A percentile compares a stretch with the other conserved stretches of the same genome.
Evolutionary conservation across 306 rosid species (phyloP).

Genomic region (Rubus idaeus): DNA sequence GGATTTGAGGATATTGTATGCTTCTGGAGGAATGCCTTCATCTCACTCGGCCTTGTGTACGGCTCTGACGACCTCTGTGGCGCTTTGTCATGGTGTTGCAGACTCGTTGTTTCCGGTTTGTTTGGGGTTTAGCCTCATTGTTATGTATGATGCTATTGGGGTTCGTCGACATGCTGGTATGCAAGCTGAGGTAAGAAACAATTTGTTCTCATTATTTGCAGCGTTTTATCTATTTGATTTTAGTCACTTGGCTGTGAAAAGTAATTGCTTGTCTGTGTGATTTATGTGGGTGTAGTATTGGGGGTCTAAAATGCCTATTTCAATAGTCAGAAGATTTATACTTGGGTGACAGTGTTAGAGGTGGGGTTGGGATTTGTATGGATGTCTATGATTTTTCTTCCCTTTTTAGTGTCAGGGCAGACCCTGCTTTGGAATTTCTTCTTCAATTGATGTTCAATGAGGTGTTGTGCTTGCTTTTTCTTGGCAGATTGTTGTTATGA

Average conservation of each 20-base stretch:
- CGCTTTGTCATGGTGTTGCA: conserved; percentile 55
- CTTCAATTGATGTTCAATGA: not conserved
- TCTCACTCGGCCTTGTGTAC: conserved; percentile 85
- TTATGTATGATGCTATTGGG: conserved; percentile 90
- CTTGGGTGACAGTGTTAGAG: not conserved
- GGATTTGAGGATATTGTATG: conserved; percentile 51
- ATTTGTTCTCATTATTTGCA: not conserved
- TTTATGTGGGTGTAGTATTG: no score
- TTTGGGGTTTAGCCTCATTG: conserved; percentile 79
- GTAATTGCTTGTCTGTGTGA: no score
- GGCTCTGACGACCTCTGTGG: conserved; percentile 83
- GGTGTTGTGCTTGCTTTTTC: not conserved
- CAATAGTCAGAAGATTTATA: not conserved
- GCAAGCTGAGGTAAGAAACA: conserved; percentile 72
- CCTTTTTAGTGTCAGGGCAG: not conserved
- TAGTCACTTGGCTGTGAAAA: not conserved
- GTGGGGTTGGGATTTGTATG: not conserved
- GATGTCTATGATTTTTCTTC: not conserved
- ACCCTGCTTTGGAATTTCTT: not conserved
- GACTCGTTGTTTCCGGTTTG: conserved; percentile 82
- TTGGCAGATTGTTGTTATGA: not conserved
- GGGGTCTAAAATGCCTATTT: not conserved
- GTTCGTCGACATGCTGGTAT: conserved; percentile 91
- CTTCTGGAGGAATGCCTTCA: conserved; percentile 94
- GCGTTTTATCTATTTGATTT: not conserved